Evolutionary conservation across 345 rosid genomes (phyloP).

Genomic region (Hypericum androsaemum): DNA sequence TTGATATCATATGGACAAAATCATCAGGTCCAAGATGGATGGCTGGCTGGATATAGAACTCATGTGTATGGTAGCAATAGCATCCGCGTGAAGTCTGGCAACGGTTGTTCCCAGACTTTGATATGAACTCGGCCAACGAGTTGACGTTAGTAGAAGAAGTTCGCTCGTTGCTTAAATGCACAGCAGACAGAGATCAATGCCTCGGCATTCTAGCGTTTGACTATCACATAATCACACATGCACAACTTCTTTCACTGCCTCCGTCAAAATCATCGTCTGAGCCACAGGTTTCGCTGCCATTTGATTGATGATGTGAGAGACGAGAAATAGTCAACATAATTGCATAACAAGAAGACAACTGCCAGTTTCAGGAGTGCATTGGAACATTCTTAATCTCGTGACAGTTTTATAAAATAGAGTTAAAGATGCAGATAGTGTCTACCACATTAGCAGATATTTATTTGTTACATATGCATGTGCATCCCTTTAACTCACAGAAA

Average conservation of each 20-base stretch:
- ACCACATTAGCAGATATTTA: no score
- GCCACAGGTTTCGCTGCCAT: constrained; percentile 48
- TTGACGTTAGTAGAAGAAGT: no score
- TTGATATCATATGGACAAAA: constrained; percentile 26
- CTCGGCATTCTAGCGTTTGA: not conserved
- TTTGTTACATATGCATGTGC: no score
- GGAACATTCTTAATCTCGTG: no score
- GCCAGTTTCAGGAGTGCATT: no score
- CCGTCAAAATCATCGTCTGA: constrained; percentile 53
- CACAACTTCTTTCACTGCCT: constrained; percentile 46
- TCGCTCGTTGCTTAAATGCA: not conserved
- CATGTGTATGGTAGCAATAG: constrained; percentile 12
- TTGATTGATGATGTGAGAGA: not conserved
- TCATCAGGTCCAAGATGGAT: constrained; percentile 17
- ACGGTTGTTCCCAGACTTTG: no score
- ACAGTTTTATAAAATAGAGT: no score
- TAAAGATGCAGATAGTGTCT: no score
- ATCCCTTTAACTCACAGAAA: no score
- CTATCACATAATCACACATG: constrained; percentile 52
- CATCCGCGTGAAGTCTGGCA: not conserved
- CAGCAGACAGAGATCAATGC: not conserved
- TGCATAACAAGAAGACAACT: no score
- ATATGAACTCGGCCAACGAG: no score
- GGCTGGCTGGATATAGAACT: constrained; percentile 14
- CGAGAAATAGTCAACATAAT: no score